A percentile compares a stretch with the other conserved stretches of the same genome.
phyloP scores from a whole-genome alignment of 2,329 filamentous ascomycete species.

The Aspergillus nomiae region DNA sequence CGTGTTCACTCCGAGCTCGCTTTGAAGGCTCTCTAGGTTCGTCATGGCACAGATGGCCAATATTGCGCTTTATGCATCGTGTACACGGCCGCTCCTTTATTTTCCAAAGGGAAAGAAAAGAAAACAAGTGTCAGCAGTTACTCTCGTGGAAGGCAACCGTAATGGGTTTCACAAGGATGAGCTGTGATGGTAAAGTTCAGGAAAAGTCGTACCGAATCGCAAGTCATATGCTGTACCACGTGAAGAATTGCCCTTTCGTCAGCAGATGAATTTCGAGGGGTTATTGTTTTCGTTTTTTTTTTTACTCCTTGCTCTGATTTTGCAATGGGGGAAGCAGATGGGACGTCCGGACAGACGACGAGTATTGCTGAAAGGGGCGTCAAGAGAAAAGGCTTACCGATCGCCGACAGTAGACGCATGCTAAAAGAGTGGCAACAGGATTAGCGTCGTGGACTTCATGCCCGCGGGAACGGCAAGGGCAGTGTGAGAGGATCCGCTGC shows the following conservation, averaged over 20 bases:
- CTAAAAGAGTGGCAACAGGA: conserved; percentile 52
- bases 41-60: conserved; percentile 97
- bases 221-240: conserved; percentile 79
- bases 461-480: conserved; percentile 19
- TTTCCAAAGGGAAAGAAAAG: conserved; percentile 19
- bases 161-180: conserved; percentile 27
- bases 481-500: conserved; percentile 16
- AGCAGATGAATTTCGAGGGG: conserved; percentile 43
- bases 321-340: not conserved
- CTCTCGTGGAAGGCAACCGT: conserved; percentile 14
- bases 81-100: conserved; percentile 89
- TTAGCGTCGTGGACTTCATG: conserved; percentile 27
- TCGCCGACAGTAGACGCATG: conserved; percentile 85
- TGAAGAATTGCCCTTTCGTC: conserved; percentile 44
- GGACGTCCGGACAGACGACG: not conserved
- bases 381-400: conserved; percentile 67
- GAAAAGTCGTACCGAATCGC: conserved; percentile 72
- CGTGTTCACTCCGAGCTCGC: conserved; percentile 70
- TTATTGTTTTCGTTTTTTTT: not conserved
- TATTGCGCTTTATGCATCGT: conserved; percentile 96
- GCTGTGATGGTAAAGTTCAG: conserved; percentile 22
- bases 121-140: conserved; percentile 33
- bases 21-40: conserved; percentile 88
- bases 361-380: not conserved
- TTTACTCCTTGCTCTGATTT: conserved; percentile 16